Conservation (phyloP, 257 asterid species). For the Ilex aquifolium region DNA sequence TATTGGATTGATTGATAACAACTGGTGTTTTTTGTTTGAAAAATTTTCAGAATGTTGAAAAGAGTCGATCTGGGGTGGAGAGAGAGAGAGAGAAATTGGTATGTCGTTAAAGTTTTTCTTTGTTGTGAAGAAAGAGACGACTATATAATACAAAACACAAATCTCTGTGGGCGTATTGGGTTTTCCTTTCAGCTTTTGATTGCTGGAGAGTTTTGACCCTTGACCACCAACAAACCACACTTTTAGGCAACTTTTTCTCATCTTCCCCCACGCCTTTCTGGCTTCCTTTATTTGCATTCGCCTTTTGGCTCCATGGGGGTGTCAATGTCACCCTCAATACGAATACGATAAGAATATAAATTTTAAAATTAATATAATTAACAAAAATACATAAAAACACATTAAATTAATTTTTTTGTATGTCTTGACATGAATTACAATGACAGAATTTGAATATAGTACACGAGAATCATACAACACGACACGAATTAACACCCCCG, state of each 20-base stretch:
- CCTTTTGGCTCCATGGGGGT: no score
- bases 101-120: conserved; percentile 10
- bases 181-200: conserved; percentile 23
- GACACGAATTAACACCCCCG: no score
- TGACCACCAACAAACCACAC: conserved; percentile 44
- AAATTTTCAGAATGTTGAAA: conserved; percentile 12
- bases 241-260: conserved; percentile 47
- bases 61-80: conserved; percentile 24
- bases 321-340: no score
- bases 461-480: no score
- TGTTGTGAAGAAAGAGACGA: conserved; percentile 15
- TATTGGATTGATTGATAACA: background rate
- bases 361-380: no score
- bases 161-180: conserved; percentile 23
- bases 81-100: conserved; percentile 3
- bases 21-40: background rate
- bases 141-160: conserved; percentile 12
- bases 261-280: conserved; percentile 7
- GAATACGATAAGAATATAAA: no score
- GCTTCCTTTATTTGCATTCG: no score
- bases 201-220: conserved; percentile 25
- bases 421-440: no score
- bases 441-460: no score
- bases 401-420: no score
- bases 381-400: no score